Evolutionary conservation across 345 rosid species (phyloP), one percentile per base, ranked within the genome.

Genomic region (Populus euphratica): DNA sequence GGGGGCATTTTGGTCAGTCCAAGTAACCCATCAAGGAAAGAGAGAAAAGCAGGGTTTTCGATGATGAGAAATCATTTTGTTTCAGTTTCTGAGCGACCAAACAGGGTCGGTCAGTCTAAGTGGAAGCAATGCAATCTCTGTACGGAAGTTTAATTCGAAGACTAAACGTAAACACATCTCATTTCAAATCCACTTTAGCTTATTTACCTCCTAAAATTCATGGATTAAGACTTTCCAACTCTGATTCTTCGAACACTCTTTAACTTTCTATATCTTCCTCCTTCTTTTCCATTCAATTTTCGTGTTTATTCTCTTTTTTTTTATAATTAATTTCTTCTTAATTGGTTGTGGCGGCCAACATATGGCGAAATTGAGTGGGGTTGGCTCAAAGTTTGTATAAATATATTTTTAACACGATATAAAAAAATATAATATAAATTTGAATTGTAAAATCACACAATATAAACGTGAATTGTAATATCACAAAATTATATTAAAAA

Each of bases 121-220:
- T 44, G 20, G 71, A 76, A 50, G 73, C 78, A 76, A 87, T 87
- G 90, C 88, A 80, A 63, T 80, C 90, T 8, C 68, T 84, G 21
- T 72, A 69, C 18, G 65, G 86, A 52, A 79, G 77, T 54, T 79
- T 85, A 73, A 70, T 79, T 76, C 68, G 75, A 52, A 79, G 87
- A 33, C 84, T 66, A 61, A 39, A 59, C 20, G 73, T 79, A n/a
- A 36, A 29, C 72, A 33, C 56, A 62, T 77, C 81, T 52, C 62
- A 75, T 72, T 75, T 63, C 76, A 76, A 68, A 35, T 35, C 65
- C 39, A 38, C 61, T 5, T 43, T 49, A 66, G 72, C 76, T 73
- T 73, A 17, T 59, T 33, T 62, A 25, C 70, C 78, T 21, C 29
- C 18, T 5, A 38, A 3, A 35, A 31, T 2, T 80, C 66, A 38